phyloP scores from a whole-genome alignment of 306 rosid species.

The Astragalus membranaceus region DNA sequence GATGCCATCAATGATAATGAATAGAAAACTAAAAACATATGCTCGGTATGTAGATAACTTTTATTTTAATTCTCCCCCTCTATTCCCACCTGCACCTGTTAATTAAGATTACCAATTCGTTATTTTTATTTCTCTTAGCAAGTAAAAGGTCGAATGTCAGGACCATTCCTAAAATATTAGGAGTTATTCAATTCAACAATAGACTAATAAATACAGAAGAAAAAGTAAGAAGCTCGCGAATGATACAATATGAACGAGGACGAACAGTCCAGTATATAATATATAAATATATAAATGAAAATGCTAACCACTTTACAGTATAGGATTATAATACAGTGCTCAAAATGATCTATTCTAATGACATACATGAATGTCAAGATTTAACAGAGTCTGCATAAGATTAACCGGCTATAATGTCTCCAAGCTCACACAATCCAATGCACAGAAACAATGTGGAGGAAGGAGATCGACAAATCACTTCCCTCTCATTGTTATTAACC shows the following conservation, averaged over 20 bases:
- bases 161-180: neutral
- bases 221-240: neutral
- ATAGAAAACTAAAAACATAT: neutral
- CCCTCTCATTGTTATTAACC: neutral
- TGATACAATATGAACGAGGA: neutral
- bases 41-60: neutral
- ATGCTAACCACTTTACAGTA: constrained; percentile 10
- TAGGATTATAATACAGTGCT: constrained; percentile 6
- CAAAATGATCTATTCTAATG: constrained; percentile 14
- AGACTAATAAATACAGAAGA: neutral
- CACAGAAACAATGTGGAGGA: neutral
- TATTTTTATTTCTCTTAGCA: neutral
- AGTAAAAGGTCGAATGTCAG: neutral
- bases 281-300: neutral
- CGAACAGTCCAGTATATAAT: neutral
- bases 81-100: neutral
- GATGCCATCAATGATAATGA: no score
- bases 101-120: neutral
- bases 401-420: neutral
- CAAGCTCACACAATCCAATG: constrained; percentile 14
- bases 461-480: constrained; percentile 27
- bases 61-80: neutral
- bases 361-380: neutral
- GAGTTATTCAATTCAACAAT: neutral
- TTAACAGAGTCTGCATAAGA: neutral